Evolutionary conservation across 495 filamentous ascomycete genomes (phyloP).

Genomic region (Neurospora tetraspora): DNA sequence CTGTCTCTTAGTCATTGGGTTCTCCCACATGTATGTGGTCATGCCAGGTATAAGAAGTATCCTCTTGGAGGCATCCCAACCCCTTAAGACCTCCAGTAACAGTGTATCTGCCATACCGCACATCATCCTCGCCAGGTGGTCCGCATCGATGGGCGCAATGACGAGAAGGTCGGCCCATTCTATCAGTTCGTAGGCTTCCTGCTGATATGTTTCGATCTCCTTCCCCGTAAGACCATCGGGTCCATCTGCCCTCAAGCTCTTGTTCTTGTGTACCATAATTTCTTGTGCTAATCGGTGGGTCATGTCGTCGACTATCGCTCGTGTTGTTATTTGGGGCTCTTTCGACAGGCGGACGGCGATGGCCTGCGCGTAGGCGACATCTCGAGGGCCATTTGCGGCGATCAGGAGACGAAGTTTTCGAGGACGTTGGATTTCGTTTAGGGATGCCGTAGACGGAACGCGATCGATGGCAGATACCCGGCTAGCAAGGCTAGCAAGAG

Average conservation of each 20-base stretch:
- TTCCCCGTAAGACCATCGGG: slow-evolving; percentile 19
- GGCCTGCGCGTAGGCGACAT: slow-evolving; percentile 41
- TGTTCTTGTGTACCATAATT: slow-evolving; percentile 39
- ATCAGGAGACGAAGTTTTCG: slow-evolving; percentile 40
- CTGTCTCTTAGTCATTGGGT: slow-evolving; percentile 74
- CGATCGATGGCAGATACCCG: not conserved
- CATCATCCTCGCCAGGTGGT: slow-evolving; percentile 73
- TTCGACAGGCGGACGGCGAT: slow-evolving; percentile 47
- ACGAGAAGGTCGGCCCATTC: slow-evolving; percentile 84
- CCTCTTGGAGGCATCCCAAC: slow-evolving; percentile 77
- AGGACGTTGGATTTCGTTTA: slow-evolving; percentile 32
- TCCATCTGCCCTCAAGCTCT: slow-evolving; percentile 18
- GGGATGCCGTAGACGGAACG: slow-evolving; percentile 21
- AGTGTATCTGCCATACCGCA: slow-evolving; percentile 65
- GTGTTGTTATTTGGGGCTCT: slow-evolving; percentile 42
- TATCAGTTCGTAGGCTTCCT: slow-evolving; percentile 58
- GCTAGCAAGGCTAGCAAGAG: not conserved
- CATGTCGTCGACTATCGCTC: slow-evolving; percentile 45
- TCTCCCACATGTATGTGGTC: slow-evolving; percentile 75
- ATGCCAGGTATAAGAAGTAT: slow-evolving; percentile 75
- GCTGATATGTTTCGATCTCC: slow-evolving; percentile 35
- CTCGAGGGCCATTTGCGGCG: slow-evolving; percentile 41
- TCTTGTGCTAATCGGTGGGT: slow-evolving; percentile 41
- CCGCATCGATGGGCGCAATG: slow-evolving; percentile 74
- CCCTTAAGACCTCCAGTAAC: slow-evolving; percentile 61